Evolutionary conservation across 164 flowering plant genomes (phyloP).

Genomic region (Vitis rupestris): DNA sequence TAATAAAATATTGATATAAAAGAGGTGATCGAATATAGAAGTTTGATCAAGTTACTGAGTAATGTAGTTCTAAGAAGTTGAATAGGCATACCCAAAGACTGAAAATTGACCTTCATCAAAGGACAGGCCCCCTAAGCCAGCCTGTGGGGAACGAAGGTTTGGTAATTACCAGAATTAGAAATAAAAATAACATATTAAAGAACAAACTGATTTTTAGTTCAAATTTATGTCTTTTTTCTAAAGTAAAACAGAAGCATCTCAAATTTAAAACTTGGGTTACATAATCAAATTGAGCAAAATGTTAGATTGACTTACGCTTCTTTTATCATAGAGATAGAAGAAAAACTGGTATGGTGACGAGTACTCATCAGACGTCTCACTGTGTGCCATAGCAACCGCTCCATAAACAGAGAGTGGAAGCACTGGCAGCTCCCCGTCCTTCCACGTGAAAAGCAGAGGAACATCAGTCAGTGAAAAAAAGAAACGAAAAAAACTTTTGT

Average conservation of each 20-base stretch:
- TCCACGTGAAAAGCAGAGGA: conserved; percentile 8
- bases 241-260: background rate
- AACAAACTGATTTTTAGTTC: background rate
- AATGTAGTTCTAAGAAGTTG: background rate
- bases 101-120: conserved; percentile 99
- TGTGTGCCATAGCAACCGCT: conserved; percentile 93
- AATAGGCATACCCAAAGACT: conserved; percentile 75
- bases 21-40: background rate
- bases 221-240: background rate
- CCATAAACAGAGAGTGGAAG: conserved; percentile 97
- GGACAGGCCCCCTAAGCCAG: conserved; percentile 94
- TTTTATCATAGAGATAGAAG: conserved; percentile 89
- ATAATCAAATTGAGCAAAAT: background rate
- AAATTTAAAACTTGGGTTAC: background rate
- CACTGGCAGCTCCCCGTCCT: conserved; percentile 98
- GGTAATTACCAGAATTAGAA: background rate
- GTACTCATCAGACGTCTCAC: conserved; percentile 73
- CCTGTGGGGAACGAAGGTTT: conserved; percentile 26
- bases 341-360: conserved; percentile 91
- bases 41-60: too few species aligned
- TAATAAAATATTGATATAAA: conserved; percentile 3
- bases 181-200: background rate
- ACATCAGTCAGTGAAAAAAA: background rate
- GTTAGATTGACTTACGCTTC: conserved; percentile 64
- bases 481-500: background rate